Conservation (phyloP, 352 stramenopile species). For the Phytophthora vignae region DNA sequence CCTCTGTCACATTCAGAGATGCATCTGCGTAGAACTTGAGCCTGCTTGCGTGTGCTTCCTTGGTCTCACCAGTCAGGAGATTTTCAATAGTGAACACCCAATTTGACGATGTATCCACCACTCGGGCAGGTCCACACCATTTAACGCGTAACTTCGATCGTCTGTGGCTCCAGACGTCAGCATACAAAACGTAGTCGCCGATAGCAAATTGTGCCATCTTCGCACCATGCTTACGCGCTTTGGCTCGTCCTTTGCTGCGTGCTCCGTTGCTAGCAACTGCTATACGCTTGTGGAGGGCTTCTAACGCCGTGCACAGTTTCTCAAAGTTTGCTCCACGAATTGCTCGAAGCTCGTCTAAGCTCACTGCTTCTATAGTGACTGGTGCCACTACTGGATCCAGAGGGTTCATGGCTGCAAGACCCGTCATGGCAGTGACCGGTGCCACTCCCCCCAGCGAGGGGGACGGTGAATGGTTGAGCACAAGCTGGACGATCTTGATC, state of each 20-base stretch:
- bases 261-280: background rate
- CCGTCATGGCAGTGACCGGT: background rate
- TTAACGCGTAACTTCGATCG: background rate
- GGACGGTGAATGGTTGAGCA: background rate
- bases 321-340: background rate
- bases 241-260: background rate
- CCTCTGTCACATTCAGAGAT: background rate
- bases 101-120: background rate
- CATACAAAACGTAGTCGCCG: background rate
- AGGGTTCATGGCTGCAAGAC: background rate
- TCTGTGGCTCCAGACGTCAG: background rate
- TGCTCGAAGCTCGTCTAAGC: background rate
- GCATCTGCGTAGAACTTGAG: background rate
- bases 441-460: background rate
- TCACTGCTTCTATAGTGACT: background rate
- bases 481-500: background rate
- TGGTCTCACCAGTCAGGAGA: background rate
- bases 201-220: conserved; percentile 2
- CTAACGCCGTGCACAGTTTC: background rate
- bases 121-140: background rate
- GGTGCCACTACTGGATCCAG: background rate
- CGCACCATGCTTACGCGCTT: background rate
- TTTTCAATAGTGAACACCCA: background rate
- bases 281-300: background rate
- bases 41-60: background rate